Evolutionary conservation across 2,329 filamentous ascomycete genomes (phyloP).

Genomic region (Diaporthe sp.): DNA sequence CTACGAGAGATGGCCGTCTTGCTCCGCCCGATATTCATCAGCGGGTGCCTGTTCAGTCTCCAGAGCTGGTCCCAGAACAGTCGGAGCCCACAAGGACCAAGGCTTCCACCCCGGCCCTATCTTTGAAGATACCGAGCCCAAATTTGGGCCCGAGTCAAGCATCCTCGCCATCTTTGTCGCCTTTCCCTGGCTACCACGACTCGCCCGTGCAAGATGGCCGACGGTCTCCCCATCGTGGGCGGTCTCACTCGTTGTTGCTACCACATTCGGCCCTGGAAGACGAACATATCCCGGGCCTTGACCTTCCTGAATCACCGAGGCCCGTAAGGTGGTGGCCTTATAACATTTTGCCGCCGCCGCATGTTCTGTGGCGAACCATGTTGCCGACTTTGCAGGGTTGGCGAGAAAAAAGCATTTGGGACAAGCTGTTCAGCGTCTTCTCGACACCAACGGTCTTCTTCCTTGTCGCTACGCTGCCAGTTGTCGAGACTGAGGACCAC

Average conservation of each 20-base stretch:
- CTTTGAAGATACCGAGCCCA: constrained; percentile 62
- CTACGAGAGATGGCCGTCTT: constrained; percentile 48
- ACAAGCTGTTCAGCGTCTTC: constrained; percentile 83
- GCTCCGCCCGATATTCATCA: constrained; percentile 47
- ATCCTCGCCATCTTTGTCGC: constrained; percentile 65
- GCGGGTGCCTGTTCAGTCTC: constrained; percentile 39
- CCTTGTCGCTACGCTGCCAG: constrained; percentile 89
- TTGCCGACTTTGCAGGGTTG: constrained; percentile 91
- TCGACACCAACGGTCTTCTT: constrained; percentile 93
- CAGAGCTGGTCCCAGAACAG: constrained; percentile 42
- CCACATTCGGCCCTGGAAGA: constrained; percentile 50
- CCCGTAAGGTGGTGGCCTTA: constrained; percentile 87
- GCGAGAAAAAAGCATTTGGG: constrained; percentile 86
- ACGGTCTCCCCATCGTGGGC: constrained; percentile 50
- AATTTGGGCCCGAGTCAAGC: constrained; percentile 57
- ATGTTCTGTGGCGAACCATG: constrained; percentile 78
- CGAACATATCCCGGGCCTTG: constrained; percentile 56
- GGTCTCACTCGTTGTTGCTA: constrained; percentile 70
- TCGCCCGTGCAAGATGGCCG: constrained; percentile 55
- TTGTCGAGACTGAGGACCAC: constrained; percentile 85
- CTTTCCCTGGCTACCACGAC: constrained; percentile 79
- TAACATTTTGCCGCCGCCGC: constrained; percentile 77
- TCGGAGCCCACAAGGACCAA: constrained; percentile 19
- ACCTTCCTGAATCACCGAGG: constrained; percentile 54
- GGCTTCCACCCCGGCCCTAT: constrained; percentile 40